Evolutionary conservation across 768 basidiomycete species (phyloP).

Genomic region (Pleurotus djamor): DNA sequence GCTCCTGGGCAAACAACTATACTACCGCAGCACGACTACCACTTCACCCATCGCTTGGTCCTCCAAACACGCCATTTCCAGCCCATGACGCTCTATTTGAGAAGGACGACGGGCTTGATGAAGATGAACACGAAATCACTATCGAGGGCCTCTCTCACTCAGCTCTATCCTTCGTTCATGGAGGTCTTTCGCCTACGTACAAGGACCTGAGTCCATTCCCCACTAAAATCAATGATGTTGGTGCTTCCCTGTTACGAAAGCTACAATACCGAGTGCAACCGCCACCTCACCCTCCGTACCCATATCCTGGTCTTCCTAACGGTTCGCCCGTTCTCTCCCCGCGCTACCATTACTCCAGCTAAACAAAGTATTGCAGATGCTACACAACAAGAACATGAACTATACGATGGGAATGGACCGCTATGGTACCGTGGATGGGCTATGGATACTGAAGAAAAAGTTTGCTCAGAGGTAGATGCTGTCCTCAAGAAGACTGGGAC

Average conservation of each 20-base stretch:
- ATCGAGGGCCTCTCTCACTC: slow-evolving; percentile 56
- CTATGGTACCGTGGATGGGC: slow-evolving; percentile 98
- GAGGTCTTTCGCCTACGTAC: slow-evolving; percentile 82
- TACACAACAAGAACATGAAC: slow-evolving; percentile 60
- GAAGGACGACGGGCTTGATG: slow-evolving; percentile 22
- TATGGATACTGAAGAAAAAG: slow-evolving; percentile 60
- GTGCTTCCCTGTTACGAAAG: slow-evolving; percentile 64
- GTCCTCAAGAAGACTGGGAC: slow-evolving; percentile 78
- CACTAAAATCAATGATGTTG: slow-evolving; percentile 75
- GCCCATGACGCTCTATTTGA: not conserved
- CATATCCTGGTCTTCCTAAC: slow-evolving; percentile 69
- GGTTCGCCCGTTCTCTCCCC: slow-evolving; percentile 20
- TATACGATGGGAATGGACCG: slow-evolving; percentile 81
- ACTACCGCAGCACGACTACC: slow-evolving; percentile 80
- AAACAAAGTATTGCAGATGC: slow-evolving; percentile 37
- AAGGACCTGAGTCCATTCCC: slow-evolving; percentile 80
- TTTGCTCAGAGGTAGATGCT: slow-evolving; percentile 69
- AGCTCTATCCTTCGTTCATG: slow-evolving; percentile 91
- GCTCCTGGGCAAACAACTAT: slow-evolving; percentile 85
- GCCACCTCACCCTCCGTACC: slow-evolving; percentile 79
- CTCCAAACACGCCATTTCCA: slow-evolving; percentile 62
- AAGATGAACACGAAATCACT: slow-evolving; percentile 22
- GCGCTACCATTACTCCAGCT: not conserved
- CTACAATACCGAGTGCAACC: slow-evolving; percentile 65
- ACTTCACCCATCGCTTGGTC: slow-evolving; percentile 67